phyloP scores from a whole-genome alignment of 2,329 filamentous ascomycete species.

The Aspergillus fumigatiaffinis region DNA sequence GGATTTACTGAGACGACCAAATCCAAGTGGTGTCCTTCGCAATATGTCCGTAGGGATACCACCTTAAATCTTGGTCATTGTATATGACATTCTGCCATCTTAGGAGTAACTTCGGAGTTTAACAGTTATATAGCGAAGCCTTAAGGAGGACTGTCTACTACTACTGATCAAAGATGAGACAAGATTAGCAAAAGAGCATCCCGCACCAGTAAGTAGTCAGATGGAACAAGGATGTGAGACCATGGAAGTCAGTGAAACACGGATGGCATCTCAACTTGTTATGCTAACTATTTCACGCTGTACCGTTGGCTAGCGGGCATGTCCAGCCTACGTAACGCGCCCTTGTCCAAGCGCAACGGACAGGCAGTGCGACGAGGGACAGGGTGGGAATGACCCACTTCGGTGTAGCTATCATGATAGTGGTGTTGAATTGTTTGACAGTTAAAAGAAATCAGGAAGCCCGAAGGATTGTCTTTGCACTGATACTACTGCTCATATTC shows the following conservation, averaged over 20 bases:
- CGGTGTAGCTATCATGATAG: not conserved
- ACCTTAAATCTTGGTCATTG: not conserved
- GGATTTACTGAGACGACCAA: too few species aligned
- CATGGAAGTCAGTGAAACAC: slow-evolving; percentile 12
- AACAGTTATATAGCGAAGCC: not conserved
- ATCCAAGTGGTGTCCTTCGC: too few species aligned
- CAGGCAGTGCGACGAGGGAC: slow-evolving; percentile 4
- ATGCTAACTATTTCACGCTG: not conserved
- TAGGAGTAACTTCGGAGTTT: not conserved
- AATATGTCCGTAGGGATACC: too few species aligned
- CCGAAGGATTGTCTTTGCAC: too few species aligned
- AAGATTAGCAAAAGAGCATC: not conserved
- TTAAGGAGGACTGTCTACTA: not conserved
- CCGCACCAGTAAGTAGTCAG: not conserved
- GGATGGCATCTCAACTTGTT: not conserved
- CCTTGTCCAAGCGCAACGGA: slow-evolving; percentile 17
- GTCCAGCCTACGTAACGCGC: slow-evolving; percentile 14
- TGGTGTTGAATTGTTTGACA: not conserved
- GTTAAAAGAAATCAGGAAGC: not conserved
- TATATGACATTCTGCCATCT: too few species aligned
- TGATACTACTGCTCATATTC: too few species aligned
- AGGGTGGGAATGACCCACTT: slow-evolving; percentile 7
- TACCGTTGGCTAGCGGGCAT: slow-evolving; percentile 7
- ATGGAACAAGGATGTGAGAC: slow-evolving; percentile 5
- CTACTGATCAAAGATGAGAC: too few species aligned